Evolutionary conservation across 1,139 yeast species (phyloP), one percentile per base, ranked within the genome.

Genomic region (Spathaspora sp.): DNA sequence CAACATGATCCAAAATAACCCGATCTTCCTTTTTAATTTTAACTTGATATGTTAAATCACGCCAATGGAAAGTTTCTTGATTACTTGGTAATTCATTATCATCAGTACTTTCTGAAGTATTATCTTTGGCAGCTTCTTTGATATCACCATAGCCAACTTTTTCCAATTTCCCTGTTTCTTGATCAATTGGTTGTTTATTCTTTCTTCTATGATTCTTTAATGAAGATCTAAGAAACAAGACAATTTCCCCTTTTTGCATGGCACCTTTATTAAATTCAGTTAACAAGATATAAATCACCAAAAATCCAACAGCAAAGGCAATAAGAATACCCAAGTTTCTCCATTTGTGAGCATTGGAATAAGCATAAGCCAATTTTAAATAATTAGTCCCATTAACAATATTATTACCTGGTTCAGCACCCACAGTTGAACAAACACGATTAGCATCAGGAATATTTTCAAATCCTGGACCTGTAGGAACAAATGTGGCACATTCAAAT

Each of bases 201-300:
- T 51, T 23, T 42, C 54, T 59, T 56, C 59, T 67, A 52, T 76
- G 84, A 16, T 63, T 61, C 61, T 84, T 84, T 41, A 50, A 50
- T 0, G 42, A 34, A 59, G 96, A 96, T 33, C 60, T 52, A 39
- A 89, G 85, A 46, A 82, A 89, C 42, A 88, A 77, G 47, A 86
- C 73, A 47, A 88, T 79, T 69, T 89, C 96, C 70, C 96, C 96
- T 71, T 84, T 86, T 64, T 89, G 90, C 71, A 83, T 81, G 24
- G 89, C 82, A 64, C 91, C 89, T 58, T 84, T 86, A 58, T 85
- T 85, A 51, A 69, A 68, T 67, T 86, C 93, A 50, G 84, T 79
- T 51, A 83, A 74, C 7, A 71, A 42, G 57, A 89, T 65, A 59
- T 86, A 85, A 23, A 81, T 68, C 40, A 56, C 57, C 47, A 84